Conservation (phyloP, 176 grass and related monocot genomes). For the Cenchrus fungigraminus region DNA sequence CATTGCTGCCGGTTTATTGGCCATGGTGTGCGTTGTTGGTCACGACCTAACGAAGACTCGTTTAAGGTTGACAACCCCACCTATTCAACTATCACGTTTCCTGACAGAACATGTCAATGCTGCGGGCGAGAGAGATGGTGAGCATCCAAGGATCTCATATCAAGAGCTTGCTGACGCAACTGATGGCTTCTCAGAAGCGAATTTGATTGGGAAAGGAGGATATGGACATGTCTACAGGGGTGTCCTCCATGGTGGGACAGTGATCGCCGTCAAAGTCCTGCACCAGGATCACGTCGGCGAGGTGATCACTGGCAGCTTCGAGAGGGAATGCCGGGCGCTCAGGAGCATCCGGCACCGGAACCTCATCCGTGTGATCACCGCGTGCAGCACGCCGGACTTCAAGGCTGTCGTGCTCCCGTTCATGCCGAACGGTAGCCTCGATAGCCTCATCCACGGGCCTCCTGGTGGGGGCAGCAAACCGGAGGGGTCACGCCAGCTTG, state of each 20-base stretch:
- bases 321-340: slow-evolving; percentile 70
- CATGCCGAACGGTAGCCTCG: slow-evolving; percentile 81
- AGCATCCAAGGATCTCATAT: slow-evolving; percentile 70
- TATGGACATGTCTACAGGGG: slow-evolving; percentile 73
- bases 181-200: slow-evolving; percentile 54
- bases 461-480: neutral
- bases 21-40: neutral
- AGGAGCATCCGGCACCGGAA: slow-evolving; percentile 77
- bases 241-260: slow-evolving; percentile 38
- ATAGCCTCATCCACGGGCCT: slow-evolving; percentile 54
- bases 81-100: neutral
- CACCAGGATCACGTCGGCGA: slow-evolving; percentile 11
- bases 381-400: slow-evolving; percentile 76
- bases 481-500: neutral
- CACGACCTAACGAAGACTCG: neutral
- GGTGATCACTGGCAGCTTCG: slow-evolving; percentile 57
- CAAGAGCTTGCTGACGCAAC: slow-evolving; percentile 65
- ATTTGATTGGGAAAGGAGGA: slow-evolving; percentile 53
- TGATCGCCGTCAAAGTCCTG: slow-evolving; percentile 69
- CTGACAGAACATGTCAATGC: neutral
- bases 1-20: neutral
- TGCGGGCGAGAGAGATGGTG: slow-evolving; percentile 31
- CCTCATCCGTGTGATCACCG: slow-evolving; percentile 75
- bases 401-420: slow-evolving; percentile 83
- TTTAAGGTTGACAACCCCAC: neutral